Base-by-base conservation (phyloP, 306 rosid genomes). In the Oxytropis ochrocephala region DNA sequence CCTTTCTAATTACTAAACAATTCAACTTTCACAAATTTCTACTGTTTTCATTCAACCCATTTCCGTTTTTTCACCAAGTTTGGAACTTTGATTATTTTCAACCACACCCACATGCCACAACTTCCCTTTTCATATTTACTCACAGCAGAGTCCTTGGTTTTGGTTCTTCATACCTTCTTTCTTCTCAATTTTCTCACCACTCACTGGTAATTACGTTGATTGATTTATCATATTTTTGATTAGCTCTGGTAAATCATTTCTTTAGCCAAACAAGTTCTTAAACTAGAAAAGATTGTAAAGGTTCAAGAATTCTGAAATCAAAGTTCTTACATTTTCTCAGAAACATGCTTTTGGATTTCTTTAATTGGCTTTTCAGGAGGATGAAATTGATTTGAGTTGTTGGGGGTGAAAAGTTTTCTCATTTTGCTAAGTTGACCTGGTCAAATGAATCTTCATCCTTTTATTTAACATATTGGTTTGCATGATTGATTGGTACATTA, bases 171-270 rank as follows among this genome's bases (percentile, higher is more conserved):
- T 4, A 68, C 42, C 3, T 48, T 69, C 12, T 42, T 18, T 65
- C 12, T 16, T 48, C 78, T 66, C 50, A 65, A 24, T 53, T 49
- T 41, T 55, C 79, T 61, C 58, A 59, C n/a, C 14, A 50, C 32
- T 76, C 14, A 54, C 42, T 8, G 76, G 82, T 81, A n/a, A n/a
- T n/a, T n/a, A 67, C 32, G 81, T 47, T 79, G 54, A 53, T 47
- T 79, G 54, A 53, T 33, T 17, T 44, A 12, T 54, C 54, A 47
- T 63, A 24, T 57, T 43, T 41, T 76, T 52, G 55, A 17, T 24
- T 24, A 5, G 29, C 29, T 24, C 3, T 24, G 29, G 3, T 24
- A 4, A 24, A 24, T 24, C 29, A 24, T 24, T 24, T 24, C 3
- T 24, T 24, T 24, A 4, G 29, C 29, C 29, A 24, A 24, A 24